These are phyloP conservation scores for Alternaria sp. DNA, from an alignment of 2,329 filamentous ascomycete species.

Conservation along the genomic window DNA sequence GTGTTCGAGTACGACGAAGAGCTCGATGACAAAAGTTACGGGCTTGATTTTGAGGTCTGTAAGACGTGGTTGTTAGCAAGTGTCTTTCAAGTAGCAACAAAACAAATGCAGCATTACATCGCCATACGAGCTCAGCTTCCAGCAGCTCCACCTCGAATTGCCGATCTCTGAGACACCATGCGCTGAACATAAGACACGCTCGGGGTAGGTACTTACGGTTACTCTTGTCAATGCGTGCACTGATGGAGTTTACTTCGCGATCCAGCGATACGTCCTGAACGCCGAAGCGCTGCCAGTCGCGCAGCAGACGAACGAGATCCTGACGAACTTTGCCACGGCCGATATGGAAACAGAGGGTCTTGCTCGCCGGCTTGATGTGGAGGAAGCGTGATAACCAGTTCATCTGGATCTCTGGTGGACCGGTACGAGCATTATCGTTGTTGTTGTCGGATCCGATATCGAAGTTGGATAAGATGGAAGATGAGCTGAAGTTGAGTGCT, in stretches of 20 bases:
- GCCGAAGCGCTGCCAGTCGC: conserved; percentile 83
- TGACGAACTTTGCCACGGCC: conserved; percentile 77
- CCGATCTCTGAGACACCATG: conserved; percentile 23
- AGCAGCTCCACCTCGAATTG: conserved; percentile 29
- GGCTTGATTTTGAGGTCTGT: conserved; percentile 82
- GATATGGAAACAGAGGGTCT: conserved; percentile 77
- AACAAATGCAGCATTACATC: conserved; percentile 28
- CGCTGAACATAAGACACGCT: conserved; percentile 24
- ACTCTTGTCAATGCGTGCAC: conserved; percentile 75
- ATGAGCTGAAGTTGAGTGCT: conserved; percentile 40
- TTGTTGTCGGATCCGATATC: conserved; percentile 43
- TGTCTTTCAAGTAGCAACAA: not conserved
- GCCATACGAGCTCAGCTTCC: conserved; percentile 20
- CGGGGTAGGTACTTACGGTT: conserved; percentile 72
- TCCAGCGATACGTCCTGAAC: conserved; percentile 81
- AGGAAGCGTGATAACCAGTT: conserved; percentile 92
- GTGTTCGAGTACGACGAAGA: conserved; percentile 89
- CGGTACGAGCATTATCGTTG: conserved; percentile 51
- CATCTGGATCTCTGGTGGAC: conserved; percentile 57
- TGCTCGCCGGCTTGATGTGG: conserved; percentile 82
- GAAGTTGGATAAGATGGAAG: conserved; percentile 44
- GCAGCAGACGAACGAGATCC: conserved; percentile 77
- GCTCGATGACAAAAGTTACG: conserved; percentile 85
- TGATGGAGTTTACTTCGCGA: conserved; percentile 79
- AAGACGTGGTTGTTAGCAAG: conserved; percentile 16